These are phyloP conservation scores for Aspergillus indologenus DNA, from an alignment of 495 filamentous ascomycete species.

Conservation along the genomic window DNA sequence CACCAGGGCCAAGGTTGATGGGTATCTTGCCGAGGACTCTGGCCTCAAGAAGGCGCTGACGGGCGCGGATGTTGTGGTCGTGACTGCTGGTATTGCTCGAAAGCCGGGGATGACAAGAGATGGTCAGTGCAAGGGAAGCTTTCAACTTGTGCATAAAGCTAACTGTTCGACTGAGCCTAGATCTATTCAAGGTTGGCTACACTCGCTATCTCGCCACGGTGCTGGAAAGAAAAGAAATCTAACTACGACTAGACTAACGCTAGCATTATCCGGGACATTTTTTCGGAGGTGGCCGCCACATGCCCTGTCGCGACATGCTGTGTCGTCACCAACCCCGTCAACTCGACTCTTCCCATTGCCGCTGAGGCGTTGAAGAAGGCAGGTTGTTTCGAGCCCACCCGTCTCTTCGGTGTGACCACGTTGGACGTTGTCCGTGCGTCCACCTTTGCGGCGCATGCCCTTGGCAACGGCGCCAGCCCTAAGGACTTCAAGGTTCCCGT, in stretches of 20 bases:
- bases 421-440: too few species aligned
- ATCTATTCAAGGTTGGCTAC: background rate
- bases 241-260: background rate
- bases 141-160: too few species aligned
- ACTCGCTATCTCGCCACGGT: too few species aligned
- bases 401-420: too few species aligned
- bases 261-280: background rate
- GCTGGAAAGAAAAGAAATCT: too few species aligned
- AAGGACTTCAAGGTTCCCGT: too few species aligned
- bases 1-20: conserved; percentile 70
- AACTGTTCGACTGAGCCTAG: too few species aligned
- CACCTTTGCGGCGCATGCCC: too few species aligned
- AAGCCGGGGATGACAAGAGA: conserved; percentile 93
- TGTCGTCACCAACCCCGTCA: background rate
- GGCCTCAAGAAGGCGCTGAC: conserved; percentile 43
- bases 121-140: conserved; percentile 35
- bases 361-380: too few species aligned
- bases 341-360: too few species aligned
- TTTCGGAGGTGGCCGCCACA: background rate
- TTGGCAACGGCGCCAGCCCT: too few species aligned
- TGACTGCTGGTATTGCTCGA: conserved; percentile 90
- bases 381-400: too few species aligned
- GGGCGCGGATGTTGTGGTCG: conserved; percentile 81
- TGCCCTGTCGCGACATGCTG: background rate
- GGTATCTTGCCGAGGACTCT: conserved; percentile 71